These are phyloP conservation scores for Xerocomellus dryophilus DNA, from an alignment of 768 basidiomycete genomes.

Conservation along the genomic window DNA sequence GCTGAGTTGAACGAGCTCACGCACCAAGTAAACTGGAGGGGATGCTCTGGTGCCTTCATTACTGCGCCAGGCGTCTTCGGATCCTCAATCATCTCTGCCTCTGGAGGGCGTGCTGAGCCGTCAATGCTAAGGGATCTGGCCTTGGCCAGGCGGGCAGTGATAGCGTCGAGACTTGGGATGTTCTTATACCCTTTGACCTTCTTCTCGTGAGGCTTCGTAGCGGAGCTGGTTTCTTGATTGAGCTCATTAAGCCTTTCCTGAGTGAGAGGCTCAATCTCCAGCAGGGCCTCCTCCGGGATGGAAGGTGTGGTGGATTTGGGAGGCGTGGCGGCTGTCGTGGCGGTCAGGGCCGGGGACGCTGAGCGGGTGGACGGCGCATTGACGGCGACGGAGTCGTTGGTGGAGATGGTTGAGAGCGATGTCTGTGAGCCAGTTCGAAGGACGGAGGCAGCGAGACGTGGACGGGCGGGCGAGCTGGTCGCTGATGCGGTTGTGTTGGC, in stretches of 20 bases:
- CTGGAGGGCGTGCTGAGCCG: constrained; percentile 67
- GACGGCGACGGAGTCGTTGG: constrained; percentile 62
- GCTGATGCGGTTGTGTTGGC: constrained; percentile 22
- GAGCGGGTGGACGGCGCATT: constrained; percentile 67
- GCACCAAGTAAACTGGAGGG: constrained; percentile 80
- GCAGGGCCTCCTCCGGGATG: constrained; percentile 35
- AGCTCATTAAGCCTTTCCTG: constrained; percentile 63
- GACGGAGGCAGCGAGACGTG: constrained; percentile 70
- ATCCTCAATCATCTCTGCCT: constrained; percentile 76
- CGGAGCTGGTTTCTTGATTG: constrained; percentile 48
- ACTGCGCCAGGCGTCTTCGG: constrained; percentile 78
- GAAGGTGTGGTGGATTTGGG: constrained; percentile 41
- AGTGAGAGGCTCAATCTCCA: constrained; percentile 50
- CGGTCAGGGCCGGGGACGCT: constrained; percentile 56
- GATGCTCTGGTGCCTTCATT: constrained; percentile 71
- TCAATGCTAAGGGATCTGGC: constrained; percentile 57
- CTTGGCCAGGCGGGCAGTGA: constrained; percentile 76
- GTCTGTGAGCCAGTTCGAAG: constrained; percentile 60
- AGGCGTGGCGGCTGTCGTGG: constrained; percentile 41
- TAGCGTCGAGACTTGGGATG: constrained; percentile 80
- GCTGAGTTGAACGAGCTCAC: constrained; percentile 12
- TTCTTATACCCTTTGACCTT: constrained; percentile 76
- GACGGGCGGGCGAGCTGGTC: constrained; percentile 42
- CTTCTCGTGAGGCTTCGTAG: constrained; percentile 30
- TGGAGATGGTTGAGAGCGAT: constrained; percentile 47